A percentile compares a stretch with the other conserved stretches of the same genome.
phyloP scores from a whole-genome alignment of 2,329 filamentous ascomycete species.

The Paecilomyces variotii region DNA sequence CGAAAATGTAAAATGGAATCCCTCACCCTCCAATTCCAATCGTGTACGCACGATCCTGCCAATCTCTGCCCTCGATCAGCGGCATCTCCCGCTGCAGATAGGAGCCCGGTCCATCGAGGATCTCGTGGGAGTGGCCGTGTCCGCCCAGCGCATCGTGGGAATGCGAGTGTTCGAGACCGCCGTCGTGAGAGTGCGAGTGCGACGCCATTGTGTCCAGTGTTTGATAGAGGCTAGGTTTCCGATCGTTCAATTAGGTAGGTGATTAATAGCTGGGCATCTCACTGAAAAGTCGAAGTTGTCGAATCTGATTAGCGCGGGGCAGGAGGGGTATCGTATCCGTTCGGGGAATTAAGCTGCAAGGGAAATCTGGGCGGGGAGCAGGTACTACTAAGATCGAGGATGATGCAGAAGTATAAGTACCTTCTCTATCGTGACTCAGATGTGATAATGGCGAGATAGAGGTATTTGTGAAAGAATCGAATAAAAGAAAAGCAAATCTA shows the following conservation, averaged over 20 bases:
- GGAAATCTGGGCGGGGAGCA: background rate
- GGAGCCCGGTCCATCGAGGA: constrained; percentile 86
- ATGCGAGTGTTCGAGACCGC: constrained; percentile 38
- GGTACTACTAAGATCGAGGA: too few species aligned
- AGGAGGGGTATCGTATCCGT: background rate
- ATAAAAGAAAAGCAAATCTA: background rate
- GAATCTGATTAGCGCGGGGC: background rate
- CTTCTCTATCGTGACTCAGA: too few species aligned
- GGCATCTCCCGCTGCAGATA: constrained; percentile 89
- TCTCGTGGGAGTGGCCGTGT: constrained; percentile 93
- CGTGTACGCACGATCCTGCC: constrained; percentile 84
- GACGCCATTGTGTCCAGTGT: constrained; percentile 6
- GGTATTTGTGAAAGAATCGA: too few species aligned
- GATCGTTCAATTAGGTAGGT: background rate
- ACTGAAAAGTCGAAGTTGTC: background rate
- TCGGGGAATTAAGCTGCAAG: background rate
- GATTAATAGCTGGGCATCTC: background rate
- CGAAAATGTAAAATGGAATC: background rate
- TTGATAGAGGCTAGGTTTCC: background rate
- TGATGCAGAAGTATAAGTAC: too few species aligned
- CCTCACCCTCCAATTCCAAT: constrained; percentile 93
- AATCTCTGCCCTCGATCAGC: constrained; percentile 78
- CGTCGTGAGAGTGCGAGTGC: constrained; percentile 35
- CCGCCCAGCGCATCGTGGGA: constrained; percentile 53
- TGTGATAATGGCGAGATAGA: too few species aligned